A percentile compares a stretch with the other conserved stretches of the same genome.
Conservation (phyloP, 2,329 filamentous ascomycete species). For the Colletotrichum tamarilloi region DNA sequence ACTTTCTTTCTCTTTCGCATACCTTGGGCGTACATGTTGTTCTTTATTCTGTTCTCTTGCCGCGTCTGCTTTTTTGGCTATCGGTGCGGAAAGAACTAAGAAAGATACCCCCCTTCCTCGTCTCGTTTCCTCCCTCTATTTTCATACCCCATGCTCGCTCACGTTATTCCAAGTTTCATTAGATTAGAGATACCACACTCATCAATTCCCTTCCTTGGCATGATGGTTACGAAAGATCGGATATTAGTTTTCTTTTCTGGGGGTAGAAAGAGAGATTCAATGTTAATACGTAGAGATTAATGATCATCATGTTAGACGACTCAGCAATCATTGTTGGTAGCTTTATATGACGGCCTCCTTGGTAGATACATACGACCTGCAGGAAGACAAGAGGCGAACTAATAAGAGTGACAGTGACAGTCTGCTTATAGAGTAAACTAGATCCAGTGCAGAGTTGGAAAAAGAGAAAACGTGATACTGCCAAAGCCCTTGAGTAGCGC, state of each 20-base stretch:
- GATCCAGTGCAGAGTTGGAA: neutral
- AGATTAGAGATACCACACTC: slow-evolving; percentile 30
- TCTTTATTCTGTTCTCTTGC: neutral
- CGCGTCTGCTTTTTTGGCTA: neutral
- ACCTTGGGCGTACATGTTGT: neutral
- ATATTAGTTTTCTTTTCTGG: neutral
- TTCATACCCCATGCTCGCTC: slow-evolving; percentile 4
- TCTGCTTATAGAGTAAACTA: neutral
- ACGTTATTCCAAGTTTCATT: neutral
- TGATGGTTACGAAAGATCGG: neutral
- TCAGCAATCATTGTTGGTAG: neutral
- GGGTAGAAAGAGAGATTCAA: neutral
- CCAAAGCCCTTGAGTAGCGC: neutral
- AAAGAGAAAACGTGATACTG: neutral
- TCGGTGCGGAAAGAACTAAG: slow-evolving; percentile 11
- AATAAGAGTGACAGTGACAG: no score
- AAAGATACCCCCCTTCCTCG: slow-evolving; percentile 29
- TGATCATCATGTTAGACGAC: neutral
- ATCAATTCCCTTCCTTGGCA: neutral
- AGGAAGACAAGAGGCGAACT: neutral
- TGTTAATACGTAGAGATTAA: neutral
- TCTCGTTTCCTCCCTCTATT: neutral
- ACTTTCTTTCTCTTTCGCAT: neutral
- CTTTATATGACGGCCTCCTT: neutral
- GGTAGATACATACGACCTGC: neutral